phyloP scores from a whole-genome alignment of 331 rosid species.

The Quercus lobata region DNA sequence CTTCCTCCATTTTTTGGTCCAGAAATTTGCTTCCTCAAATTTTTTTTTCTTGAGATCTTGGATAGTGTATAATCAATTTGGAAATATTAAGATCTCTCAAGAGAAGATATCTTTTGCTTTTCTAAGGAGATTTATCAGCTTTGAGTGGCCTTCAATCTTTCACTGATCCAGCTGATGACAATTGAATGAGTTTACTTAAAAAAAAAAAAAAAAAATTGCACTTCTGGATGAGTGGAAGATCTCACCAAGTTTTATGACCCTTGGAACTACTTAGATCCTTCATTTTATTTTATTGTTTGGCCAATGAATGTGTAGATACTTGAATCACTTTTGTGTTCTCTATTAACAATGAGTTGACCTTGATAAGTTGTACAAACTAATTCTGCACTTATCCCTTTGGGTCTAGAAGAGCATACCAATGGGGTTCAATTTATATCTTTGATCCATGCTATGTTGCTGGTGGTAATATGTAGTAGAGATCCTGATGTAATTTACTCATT shows the following conservation, averaged over 20 bases:
- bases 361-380: not conserved
- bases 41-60: not conserved
- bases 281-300: not conserved
- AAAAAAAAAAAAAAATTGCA: not conserved
- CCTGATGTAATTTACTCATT: constrained; percentile 12
- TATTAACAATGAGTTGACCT: not conserved
- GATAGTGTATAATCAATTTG: not conserved
- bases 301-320: not conserved
- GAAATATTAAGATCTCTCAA: not conserved
- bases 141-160: not conserved
- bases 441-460: constrained; percentile 3
- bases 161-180: not conserved
- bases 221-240: not conserved
- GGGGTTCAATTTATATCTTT: not conserved
- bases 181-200: not conserved
- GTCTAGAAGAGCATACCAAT: too few species aligned
- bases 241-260: not conserved
- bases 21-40: not conserved
- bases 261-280: not conserved
- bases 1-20: not conserved
- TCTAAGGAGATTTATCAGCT: not conserved
- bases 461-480: constrained; percentile 15
- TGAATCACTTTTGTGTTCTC: not conserved
- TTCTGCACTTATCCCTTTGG: not conserved
- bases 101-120: not conserved